Evolutionary conservation across 805 yeast species (phyloP), one percentile per base, ranked within the genome.

Genomic region (Torulaspora gathmanii): DNA sequence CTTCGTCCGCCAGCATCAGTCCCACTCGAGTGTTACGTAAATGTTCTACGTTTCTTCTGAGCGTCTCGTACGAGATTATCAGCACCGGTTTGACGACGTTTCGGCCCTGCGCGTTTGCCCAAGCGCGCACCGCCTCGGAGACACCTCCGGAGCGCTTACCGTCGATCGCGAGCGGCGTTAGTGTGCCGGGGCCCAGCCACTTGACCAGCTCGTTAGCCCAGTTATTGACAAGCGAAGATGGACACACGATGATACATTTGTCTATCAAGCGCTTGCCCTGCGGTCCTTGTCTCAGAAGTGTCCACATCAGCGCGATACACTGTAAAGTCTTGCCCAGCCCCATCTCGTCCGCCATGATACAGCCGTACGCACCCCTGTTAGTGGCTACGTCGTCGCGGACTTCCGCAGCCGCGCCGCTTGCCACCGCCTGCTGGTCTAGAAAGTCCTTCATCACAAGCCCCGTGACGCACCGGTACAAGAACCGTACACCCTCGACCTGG

Each of bases 291-390:
- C 78, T 79, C 39, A 91, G 70, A 39, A 91, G 63, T 0, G 97
- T 91, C 98, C 98, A 91, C 86, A 90, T 75, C 26, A 91, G 71
- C 0, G 96, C 74, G 27, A 91, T 75, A 64, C 98, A 91, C 62
- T 88, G 96, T 20, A 88, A 70, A 0, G 96, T 88, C 61, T 88
- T 88, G 20, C 96, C 96, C 31, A 88, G 71, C 3, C 96, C 97
- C 97, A 89, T 89, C 64, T 86, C 97, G 68, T 89, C 97, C 0
- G 97, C 97, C 98, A 91, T 91, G 40, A 91, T 91, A 60, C 97
- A 91, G 2, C 99, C 99, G 58, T 84, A 80, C 0, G 97, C 97
- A 27, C 83, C 73, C 6, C 87, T 77, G 61, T 84, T 88, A 22
- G 50, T 49, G 11, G 16, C 34, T n/a, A 33, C 29, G 11, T 34